Percentiles rank a stretch among this genome's conserved stretches.
Evolutionary conservation across 768 basidiomycete species (phyloP).

Genomic region (Kwoniella sp.): DNA sequence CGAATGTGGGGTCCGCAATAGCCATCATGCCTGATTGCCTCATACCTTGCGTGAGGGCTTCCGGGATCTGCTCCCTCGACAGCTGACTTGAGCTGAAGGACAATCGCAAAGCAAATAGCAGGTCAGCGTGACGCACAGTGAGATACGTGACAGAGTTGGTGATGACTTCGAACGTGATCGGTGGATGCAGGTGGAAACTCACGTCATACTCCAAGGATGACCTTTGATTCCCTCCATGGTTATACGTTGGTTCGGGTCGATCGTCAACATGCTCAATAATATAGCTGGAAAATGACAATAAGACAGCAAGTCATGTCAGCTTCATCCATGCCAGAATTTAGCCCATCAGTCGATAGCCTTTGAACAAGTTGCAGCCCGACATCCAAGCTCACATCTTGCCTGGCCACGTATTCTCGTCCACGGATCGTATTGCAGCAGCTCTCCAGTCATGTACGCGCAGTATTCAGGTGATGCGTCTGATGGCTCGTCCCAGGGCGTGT

Average conservation of each 20-base stretch:
- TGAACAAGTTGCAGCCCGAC: not conserved
- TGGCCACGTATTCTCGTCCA: conserved; percentile 71
- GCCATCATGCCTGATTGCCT: conserved; percentile 73
- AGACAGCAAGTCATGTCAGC: conserved; percentile 4
- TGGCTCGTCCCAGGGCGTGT: conserved; percentile 98
- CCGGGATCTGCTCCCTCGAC: conserved; percentile 65
- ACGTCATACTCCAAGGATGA: conserved; percentile 80
- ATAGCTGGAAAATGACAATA: conserved; percentile 62
- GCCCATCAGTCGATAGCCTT: not conserved
- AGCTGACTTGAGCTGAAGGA: conserved; percentile 62
- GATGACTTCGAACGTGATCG: not conserved
- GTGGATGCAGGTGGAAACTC: conserved; percentile 28
- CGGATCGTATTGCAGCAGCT: conserved; percentile 72
- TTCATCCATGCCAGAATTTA: not conserved
- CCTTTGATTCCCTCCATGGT: conserved; percentile 64
- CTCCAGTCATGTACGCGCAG: conserved; percentile 70
- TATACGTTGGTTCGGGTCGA: conserved; percentile 71
- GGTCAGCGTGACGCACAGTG: too few species aligned
- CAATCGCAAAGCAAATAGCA: not conserved
- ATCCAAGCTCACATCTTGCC: conserved; percentile 63
- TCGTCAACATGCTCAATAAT: conserved; percentile 70
- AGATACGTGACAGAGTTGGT: too few species aligned
- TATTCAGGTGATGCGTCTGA: conserved; percentile 77
- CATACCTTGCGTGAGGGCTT: conserved; percentile 70
- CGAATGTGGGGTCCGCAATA: conserved; percentile 65